Evolutionary conservation across 192 early-diverging fungal genomes (phyloP).

Genomic region (Geranomyces variabilis): DNA sequence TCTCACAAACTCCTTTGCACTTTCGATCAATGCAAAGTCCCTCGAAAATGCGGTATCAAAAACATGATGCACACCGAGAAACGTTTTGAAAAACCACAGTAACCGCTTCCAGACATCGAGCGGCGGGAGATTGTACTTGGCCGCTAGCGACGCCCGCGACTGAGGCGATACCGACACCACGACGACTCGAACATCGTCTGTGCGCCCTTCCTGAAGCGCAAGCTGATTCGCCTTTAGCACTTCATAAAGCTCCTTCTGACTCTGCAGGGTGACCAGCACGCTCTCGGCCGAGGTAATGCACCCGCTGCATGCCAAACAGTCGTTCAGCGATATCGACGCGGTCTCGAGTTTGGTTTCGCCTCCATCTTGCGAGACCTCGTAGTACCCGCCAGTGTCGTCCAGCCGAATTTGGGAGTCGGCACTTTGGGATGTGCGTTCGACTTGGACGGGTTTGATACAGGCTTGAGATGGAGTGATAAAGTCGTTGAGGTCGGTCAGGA

Average conservation of each 20-base stretch:
- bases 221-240: slow-evolving; percentile 64
- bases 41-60: slow-evolving; percentile 89
- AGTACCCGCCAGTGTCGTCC: slow-evolving; percentile 78
- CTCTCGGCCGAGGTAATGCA: slow-evolving; percentile 98
- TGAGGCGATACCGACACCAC: slow-evolving; percentile 93
- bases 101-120: slow-evolving; percentile 72
- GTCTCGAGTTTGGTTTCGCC: slow-evolving; percentile 79
- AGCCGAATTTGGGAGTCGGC: slow-evolving; percentile 68
- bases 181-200: slow-evolving; percentile 50
- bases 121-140: slow-evolving; percentile 76
- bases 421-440: slow-evolving; percentile 34
- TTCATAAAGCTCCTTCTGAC: slow-evolving; percentile 82
- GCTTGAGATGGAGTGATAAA: slow-evolving; percentile 96
- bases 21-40: slow-evolving; percentile 83
- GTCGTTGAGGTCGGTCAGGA: slow-evolving; percentile 94
- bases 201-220: slow-evolving; percentile 32
- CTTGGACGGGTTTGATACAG: slow-evolving; percentile 94
- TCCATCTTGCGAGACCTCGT: slow-evolving; percentile 89
- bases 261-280: slow-evolving; percentile 89
- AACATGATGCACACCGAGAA: slow-evolving; percentile 80
- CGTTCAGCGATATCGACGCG: slow-evolving; percentile 88
- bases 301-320: slow-evolving; percentile 98
- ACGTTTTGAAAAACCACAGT: slow-evolving; percentile 71
- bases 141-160: slow-evolving; percentile 84
- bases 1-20: slow-evolving; percentile 86